These are phyloP conservation scores for Henckelia pumila DNA, from an alignment of 257 asterid genomes.

Conservation along the genomic window DNA sequence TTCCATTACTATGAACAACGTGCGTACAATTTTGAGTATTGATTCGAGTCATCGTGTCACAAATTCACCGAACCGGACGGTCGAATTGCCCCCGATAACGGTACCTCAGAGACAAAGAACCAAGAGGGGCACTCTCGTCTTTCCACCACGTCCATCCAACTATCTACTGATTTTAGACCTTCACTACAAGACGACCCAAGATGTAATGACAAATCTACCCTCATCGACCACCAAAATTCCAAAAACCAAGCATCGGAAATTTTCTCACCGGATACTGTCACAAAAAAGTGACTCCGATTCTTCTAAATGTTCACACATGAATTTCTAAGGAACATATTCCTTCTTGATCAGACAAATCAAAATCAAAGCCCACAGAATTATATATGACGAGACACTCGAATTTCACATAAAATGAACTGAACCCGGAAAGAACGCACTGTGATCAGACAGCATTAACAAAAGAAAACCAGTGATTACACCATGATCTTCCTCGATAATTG, in stretches of 20 bases:
- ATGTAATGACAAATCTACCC: conserved; percentile 41
- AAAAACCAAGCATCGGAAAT: conserved; percentile 21
- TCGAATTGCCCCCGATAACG: background rate
- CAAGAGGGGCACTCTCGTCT: conserved; percentile 37
- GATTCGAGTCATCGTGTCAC: no score
- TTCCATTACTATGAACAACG: no score
- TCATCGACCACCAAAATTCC: conserved; percentile 28
- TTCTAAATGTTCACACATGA: background rate
- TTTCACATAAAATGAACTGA: background rate
- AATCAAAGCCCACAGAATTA: background rate
- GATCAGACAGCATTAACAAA: conserved; percentile 31
- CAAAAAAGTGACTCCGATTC: no score
- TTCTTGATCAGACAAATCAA: background rate
- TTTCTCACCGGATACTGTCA: background rate
- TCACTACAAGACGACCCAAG: conserved; percentile 5
- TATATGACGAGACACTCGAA: background rate
- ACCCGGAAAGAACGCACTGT: conserved; percentile 12
- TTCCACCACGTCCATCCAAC: conserved; percentile 30
- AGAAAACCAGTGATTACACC: background rate
- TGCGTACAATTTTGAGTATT: no score
- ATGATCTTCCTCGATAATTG: background rate
- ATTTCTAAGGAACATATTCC: background rate
- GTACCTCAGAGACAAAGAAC: conserved; percentile 20
- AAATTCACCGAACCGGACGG: no score
- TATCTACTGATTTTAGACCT: conserved; percentile 18